Conservation (phyloP, 345 rosid species). For the Erodium maritimum region DNA sequence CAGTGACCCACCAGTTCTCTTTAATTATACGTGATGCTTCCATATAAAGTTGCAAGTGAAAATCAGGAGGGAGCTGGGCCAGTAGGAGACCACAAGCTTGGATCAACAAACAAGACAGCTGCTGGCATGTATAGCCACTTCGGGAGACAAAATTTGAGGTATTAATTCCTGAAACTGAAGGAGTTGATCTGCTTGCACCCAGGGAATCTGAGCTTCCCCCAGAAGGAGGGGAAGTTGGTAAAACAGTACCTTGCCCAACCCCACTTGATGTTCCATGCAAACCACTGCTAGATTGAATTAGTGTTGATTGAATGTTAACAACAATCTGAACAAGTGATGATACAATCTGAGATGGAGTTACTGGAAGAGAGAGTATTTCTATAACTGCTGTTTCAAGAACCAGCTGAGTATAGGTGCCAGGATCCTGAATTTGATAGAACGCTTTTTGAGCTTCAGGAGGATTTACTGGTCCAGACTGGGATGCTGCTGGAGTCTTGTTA, state of each 20-base stretch:
- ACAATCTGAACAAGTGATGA: conserved; percentile 83
- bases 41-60: conserved; percentile 70
- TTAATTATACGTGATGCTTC: conserved; percentile 72
- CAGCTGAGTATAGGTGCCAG: conserved; percentile 88
- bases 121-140: conserved; percentile 96
- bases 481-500: conserved; percentile 50
- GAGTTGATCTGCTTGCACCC: conserved; percentile 71
- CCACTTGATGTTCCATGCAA: conserved; percentile 62
- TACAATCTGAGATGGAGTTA: conserved; percentile 70
- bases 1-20: conserved; percentile 96
- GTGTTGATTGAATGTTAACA: conserved; percentile 82
- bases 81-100: conserved; percentile 94
- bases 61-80: conserved; percentile 90
- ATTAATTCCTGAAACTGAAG: conserved; percentile 67
- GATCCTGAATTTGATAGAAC: conserved; percentile 96
- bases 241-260: conserved; percentile 60
- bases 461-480: conserved; percentile 63
- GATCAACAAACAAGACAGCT: conserved; percentile 84
- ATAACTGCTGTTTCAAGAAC: conserved; percentile 93
- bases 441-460: conserved; percentile 73
- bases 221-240: conserved; percentile 90
- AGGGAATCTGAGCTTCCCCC: conserved; percentile 96
- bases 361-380: conserved; percentile 91
- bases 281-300: conserved; percentile 85
- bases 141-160: conserved; percentile 79